Percentiles rank a stretch among this genome's conserved stretches.
Conservation (phyloP, 2,329 filamentous ascomycete species). For the Colletotrichum cuscutae region DNA sequence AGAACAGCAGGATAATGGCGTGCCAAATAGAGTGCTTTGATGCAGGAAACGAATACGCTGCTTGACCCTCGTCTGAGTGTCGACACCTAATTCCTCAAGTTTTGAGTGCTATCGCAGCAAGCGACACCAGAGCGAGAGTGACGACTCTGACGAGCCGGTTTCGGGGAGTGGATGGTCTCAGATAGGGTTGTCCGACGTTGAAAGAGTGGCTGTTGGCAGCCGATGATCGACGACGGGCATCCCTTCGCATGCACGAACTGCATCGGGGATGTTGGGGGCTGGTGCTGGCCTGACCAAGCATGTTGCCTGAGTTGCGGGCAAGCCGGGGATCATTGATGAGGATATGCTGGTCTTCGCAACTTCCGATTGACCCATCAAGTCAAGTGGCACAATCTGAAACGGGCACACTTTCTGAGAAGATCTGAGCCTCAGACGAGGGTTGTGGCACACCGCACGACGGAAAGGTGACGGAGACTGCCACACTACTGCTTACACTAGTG, state of each 20-base stretch:
- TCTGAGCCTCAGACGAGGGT: conserved; percentile 17
- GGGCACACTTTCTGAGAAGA: background rate
- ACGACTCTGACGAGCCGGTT: background rate
- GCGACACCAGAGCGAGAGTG: background rate
- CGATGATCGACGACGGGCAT: conserved; percentile 32
- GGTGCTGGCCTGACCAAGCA: conserved; percentile 20
- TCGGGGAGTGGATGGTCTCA: conserved; percentile 20
- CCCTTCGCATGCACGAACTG: conserved; percentile 32
- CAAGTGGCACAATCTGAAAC: conserved; percentile 34
- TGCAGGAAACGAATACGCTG: conserved; percentile 12
- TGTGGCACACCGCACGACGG: too few relatives aligned
- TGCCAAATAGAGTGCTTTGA: conserved; percentile 21
- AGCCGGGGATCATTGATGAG: conserved; percentile 8
- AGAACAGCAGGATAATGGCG: background rate
- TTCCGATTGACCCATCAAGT: conserved; percentile 11
- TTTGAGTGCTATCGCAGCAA: background rate
- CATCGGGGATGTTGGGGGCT: conserved; percentile 12
- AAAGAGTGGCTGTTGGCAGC: conserved; percentile 25
- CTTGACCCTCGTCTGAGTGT: conserved; percentile 14
- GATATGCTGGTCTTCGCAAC: conserved; percentile 26
- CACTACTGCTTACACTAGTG: background rate
- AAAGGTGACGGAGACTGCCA: background rate
- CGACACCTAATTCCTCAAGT: conserved; percentile 9
- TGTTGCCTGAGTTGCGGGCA: conserved; percentile 9
- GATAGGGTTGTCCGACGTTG: conserved; percentile 19